A percentile compares a stretch with the other conserved stretches of the same genome.
These are phyloP conservation scores for Trichosporon sp. DNA, from an alignment of 1,284 basidiomycete genomes.

Conservation along the genomic window DNA sequence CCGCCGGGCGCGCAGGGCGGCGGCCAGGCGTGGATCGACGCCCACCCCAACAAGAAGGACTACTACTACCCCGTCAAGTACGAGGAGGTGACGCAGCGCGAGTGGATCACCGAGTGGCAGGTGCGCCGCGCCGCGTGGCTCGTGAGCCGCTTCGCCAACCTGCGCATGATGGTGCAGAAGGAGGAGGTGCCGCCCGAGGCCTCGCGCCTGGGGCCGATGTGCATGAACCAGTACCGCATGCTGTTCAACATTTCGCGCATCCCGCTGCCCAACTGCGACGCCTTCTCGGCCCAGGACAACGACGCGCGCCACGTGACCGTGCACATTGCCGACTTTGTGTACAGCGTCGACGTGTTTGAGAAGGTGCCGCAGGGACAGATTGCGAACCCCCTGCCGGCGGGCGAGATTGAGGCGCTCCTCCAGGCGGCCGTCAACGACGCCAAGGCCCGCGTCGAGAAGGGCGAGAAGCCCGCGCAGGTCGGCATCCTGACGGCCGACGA, in stretches of 20 bases:
- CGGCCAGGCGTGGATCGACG: constrained; percentile 60
- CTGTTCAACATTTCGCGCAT: constrained; percentile 78
- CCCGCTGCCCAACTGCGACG: constrained; percentile 68
- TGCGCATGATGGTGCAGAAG: constrained; percentile 66
- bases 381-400: constrained; percentile 54
- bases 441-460: constrained; percentile 60
- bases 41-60: constrained; percentile 48
- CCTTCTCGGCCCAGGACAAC: constrained; percentile 62
- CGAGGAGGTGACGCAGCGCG: constrained; percentile 48
- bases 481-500: constrained; percentile 78
- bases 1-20: constrained; percentile 43
- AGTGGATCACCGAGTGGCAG: constrained; percentile 77
- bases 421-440: constrained; percentile 73
- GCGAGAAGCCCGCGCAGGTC: constrained; percentile 66
- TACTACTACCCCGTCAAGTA: constrained; percentile 44
- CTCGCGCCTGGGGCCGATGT: constrained; percentile 61
- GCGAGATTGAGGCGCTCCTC: constrained; percentile 70
- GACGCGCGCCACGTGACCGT: constrained; percentile 69
- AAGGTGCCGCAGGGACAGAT: constrained; percentile 52
- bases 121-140: constrained; percentile 84
- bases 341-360: constrained; percentile 70
- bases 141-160: constrained; percentile 72
- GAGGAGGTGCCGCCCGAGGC: constrained; percentile 62
- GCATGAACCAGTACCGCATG: constrained; percentile 64
- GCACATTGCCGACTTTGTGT: constrained; percentile 78